A percentile compares a stretch with the other conserved stretches of the same genome.
These are phyloP conservation scores for Capronia americana DNA, from an alignment of 2,329 filamentous ascomycete genomes.

Conservation along the genomic window DNA sequence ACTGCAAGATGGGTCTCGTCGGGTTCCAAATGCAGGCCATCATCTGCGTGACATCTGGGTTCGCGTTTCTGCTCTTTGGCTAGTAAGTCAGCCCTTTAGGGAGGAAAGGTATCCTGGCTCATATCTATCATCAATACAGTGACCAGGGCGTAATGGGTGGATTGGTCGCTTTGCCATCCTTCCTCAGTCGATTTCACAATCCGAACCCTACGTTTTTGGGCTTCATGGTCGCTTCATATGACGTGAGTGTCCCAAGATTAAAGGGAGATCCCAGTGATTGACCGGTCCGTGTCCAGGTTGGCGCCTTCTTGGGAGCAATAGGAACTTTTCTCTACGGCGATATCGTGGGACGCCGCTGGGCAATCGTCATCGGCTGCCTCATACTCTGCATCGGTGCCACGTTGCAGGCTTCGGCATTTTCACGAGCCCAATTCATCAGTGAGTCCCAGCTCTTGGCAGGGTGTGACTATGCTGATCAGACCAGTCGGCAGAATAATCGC, in stretches of 20 bases:
- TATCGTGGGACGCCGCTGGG: constrained; percentile 9
- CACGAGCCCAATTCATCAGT: constrained; percentile 21
- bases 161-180: constrained; percentile 35
- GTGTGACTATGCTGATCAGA: background rate
- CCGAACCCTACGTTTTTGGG: constrained; percentile 38
- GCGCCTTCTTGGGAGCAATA: background rate
- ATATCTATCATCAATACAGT: background rate
- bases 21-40: constrained; percentile 7
- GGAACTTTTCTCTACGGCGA: background rate
- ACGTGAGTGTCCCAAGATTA: constrained; percentile 9
- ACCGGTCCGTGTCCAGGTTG: background rate
- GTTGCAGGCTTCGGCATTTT: constrained; percentile 36
- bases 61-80: constrained; percentile 20
- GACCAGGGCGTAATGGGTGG: constrained; percentile 40
- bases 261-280: background rate
- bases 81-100: constrained; percentile 2
- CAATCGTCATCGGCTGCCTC: constrained; percentile 34
- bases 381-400: constrained; percentile 36
- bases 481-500: constrained; percentile 19
- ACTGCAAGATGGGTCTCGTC: background rate
- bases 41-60: constrained; percentile 8
- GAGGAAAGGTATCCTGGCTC: background rate
- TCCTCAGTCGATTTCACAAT: constrained; percentile 36
- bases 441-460: background rate
- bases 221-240: constrained; percentile 39